These are phyloP conservation scores for Hemileccinum rubropunctum DNA, from an alignment of 768 basidiomycete genomes.

Conservation along the genomic window DNA sequence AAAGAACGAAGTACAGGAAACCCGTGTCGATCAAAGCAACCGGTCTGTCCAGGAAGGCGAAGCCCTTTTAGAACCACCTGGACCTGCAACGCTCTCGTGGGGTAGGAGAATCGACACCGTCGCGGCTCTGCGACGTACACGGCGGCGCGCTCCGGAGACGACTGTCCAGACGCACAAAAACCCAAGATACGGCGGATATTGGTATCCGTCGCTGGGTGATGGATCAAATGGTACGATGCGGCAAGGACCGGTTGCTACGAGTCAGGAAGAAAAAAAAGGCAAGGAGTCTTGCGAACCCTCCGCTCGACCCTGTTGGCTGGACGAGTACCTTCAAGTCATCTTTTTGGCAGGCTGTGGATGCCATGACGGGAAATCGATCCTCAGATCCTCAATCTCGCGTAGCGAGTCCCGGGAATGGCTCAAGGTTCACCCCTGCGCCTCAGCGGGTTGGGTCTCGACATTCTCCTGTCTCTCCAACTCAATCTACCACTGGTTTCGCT, in stretches of 20 bases:
- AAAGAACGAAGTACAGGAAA: background rate
- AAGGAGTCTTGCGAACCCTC: background rate
- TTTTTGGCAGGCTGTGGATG: slow-evolving; percentile 47
- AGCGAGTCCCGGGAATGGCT: slow-evolving; percentile 4
- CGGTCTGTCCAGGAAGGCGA: slow-evolving; percentile 2
- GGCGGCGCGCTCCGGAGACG: slow-evolving; percentile 5
- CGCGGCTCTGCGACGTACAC: slow-evolving; percentile 19
- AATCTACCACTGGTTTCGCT: background rate
- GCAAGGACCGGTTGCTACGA: background rate
- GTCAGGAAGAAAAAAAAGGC: background rate
- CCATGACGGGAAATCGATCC: slow-evolving; percentile 45
- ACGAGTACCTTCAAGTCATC: slow-evolving; percentile 41
- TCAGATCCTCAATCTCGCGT: slow-evolving; percentile 1
- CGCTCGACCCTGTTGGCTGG: slow-evolving; percentile 35
- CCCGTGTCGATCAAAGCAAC: background rate
- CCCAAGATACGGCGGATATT: slow-evolving; percentile 13
- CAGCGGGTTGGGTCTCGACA: slow-evolving; percentile 14
- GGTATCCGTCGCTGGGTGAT: slow-evolving; percentile 6
- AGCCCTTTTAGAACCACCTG: slow-evolving; percentile 14
- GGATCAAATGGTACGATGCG: background rate
- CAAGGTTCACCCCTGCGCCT: slow-evolving; percentile 22
- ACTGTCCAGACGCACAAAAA: slow-evolving; percentile 8
- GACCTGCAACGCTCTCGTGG: slow-evolving; percentile 25
- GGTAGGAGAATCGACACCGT: slow-evolving; percentile 27
- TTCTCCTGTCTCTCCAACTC: slow-evolving; percentile 6